These are phyloP conservation scores for Aspergillus tanneri DNA, from an alignment of 2,329 filamentous ascomycete species.

Conservation along the genomic window DNA sequence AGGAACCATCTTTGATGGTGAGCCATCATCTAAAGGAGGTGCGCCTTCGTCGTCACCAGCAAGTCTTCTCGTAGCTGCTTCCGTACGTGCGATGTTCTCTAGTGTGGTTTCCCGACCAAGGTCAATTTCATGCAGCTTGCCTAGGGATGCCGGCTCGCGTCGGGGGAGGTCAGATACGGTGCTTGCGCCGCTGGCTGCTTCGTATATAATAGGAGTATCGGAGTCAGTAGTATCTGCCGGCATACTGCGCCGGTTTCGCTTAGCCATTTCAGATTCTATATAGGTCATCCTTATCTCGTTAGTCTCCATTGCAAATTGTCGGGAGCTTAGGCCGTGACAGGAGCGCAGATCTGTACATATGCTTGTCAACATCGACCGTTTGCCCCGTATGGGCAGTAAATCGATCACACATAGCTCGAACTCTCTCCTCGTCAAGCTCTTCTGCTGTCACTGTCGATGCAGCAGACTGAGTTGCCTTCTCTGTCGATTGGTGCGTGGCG, in stretches of 20 bases:
- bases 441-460: conserved; percentile 27
- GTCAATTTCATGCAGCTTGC: conserved; percentile 59
- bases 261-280: conserved; percentile 66
- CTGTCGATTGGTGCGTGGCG: conserved; percentile 25
- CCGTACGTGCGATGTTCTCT: conserved; percentile 45
- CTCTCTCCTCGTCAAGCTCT: conserved; percentile 34
- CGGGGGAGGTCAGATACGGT: conserved; percentile 30
- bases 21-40: conserved; percentile 23
- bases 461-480: conserved; percentile 15
- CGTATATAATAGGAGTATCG: conserved; percentile 8
- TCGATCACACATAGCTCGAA: conserved; percentile 48
- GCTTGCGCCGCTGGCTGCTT: conserved; percentile 13
- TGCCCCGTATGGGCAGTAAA: conserved; percentile 62
- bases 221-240: conserved; percentile 16
- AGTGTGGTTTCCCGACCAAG: conserved; percentile 49
- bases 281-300: conserved; percentile 65
- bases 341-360: conserved; percentile 56
- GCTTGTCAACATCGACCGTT: conserved; percentile 58
- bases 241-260: conserved; percentile 40
- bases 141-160: conserved; percentile 52
- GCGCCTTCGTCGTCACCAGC: conserved; percentile 30
- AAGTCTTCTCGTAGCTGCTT: conserved; percentile 46
- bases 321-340: conserved; percentile 2
- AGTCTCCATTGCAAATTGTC: conserved; percentile 40
- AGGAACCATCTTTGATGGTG: conserved; percentile 31